Conservation (phyloP, 305 asterid genomes). For the Fraxinus sp. region DNA sequence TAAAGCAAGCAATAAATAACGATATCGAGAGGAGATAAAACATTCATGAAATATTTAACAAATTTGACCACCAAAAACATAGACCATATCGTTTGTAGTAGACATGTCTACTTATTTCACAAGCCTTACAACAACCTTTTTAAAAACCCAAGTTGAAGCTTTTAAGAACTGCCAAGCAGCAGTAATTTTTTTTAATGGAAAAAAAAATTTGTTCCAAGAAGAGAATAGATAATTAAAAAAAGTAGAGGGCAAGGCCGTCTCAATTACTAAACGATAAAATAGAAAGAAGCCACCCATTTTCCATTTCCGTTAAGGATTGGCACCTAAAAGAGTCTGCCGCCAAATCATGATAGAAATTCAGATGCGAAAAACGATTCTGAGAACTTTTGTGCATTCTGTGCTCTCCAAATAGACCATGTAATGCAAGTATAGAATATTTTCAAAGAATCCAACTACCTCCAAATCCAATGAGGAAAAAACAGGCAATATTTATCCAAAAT, state of each 20-base stretch:
- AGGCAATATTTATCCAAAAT: neutral
- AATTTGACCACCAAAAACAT: conserved; percentile 1
- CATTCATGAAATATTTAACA: neutral
- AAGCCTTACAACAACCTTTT: neutral
- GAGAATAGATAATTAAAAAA: neutral
- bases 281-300: neutral
- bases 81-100: neutral
- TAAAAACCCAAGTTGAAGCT: neutral
- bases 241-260: neutral
- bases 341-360: neutral
- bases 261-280: neutral
- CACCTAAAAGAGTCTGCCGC: neutral
- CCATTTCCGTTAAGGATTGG: conserved; percentile 1
- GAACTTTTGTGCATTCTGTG: neutral
- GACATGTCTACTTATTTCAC: conserved; percentile 4
- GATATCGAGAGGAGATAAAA: neutral
- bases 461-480: neutral
- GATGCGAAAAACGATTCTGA: neutral
- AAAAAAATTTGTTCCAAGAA: neutral
- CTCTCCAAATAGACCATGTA: neutral
- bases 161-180: neutral
- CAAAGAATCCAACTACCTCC: neutral
- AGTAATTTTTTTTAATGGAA: neutral
- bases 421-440: neutral
- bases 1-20: conserved; percentile 19